phyloP scores from a whole-genome alignment of 768 basidiomycete species.

The Boletus rufocinnamomeus region DNA sequence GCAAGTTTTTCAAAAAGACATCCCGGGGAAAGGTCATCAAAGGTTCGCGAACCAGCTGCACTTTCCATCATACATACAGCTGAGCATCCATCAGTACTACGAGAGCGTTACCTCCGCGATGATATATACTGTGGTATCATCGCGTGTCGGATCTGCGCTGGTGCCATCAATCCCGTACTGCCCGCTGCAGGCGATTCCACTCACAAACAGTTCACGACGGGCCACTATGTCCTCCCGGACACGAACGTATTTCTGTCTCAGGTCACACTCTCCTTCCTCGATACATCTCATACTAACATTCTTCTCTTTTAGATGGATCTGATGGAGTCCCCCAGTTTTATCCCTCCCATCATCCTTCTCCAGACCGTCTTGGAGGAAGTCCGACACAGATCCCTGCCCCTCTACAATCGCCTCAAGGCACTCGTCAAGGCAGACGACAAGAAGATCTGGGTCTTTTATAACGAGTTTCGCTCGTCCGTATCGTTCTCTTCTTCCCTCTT shows the following conservation, averaged over 20 bases:
- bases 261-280: constrained; percentile 33
- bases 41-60: constrained; percentile 46
- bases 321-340: constrained; percentile 75
- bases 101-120: constrained; percentile 91
- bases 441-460: constrained; percentile 81
- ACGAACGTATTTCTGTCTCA: constrained; percentile 95
- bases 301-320: constrained; percentile 78
- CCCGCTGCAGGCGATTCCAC: constrained; percentile 58
- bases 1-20: constrained; percentile 97
- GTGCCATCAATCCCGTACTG: constrained; percentile 45
- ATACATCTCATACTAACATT: constrained; percentile 4
- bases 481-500: not conserved
- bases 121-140: constrained; percentile 88
- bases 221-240: constrained; percentile 87
- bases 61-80: not conserved
- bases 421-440: constrained; percentile 86
- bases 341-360: constrained; percentile 80
- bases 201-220: constrained; percentile 59
- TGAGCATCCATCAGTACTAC: constrained; percentile 57
- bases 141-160: constrained; percentile 63
- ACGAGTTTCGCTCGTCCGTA: constrained; percentile 80
- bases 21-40: constrained; percentile 92
- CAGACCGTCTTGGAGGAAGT: constrained; percentile 98
- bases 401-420: constrained; percentile 90
- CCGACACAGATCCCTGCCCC: constrained; percentile 86